These are phyloP conservation scores for Penicillium janthinellum DNA, from an alignment of 2,329 filamentous ascomycete genomes.

Conservation along the genomic window DNA sequence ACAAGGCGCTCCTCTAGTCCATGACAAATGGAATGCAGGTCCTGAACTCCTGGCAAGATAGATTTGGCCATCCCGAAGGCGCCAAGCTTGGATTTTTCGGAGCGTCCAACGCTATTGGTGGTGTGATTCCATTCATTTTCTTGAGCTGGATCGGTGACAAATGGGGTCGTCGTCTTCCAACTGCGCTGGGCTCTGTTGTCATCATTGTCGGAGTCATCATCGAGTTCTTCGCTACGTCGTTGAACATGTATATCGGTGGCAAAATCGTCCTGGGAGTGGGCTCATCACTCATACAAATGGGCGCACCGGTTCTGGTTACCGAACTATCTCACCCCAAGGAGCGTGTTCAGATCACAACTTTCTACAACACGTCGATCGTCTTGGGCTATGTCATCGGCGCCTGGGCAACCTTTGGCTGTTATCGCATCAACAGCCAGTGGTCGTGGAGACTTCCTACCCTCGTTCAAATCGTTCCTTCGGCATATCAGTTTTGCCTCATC, in stretches of 20 bases:
- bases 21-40: conserved; percentile 55
- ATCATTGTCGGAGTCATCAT: conserved; percentile 30
- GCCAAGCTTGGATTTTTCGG: conserved; percentile 29
- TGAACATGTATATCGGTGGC: conserved; percentile 30
- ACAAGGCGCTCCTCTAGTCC: conserved; percentile 23
- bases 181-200: conserved; percentile 41
- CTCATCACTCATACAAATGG: conserved; percentile 40
- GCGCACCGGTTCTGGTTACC: conserved; percentile 48
- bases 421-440: conserved; percentile 42
- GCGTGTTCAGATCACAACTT: conserved; percentile 43
- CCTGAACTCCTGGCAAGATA: conserved; percentile 46
- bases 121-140: conserved; percentile 27
- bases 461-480: conserved; percentile 53
- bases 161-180: conserved; percentile 25
- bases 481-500: conserved; percentile 45
- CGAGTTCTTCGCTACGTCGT: conserved; percentile 30
- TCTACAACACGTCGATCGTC: conserved; percentile 48
- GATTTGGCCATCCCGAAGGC: conserved; percentile 27
- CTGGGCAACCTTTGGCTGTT: conserved; percentile 42
- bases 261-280: conserved; percentile 30
- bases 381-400: conserved; percentile 44
- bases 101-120: conserved; percentile 26
- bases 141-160: conserved; percentile 25
- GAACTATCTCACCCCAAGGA: conserved; percentile 47
- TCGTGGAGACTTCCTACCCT: conserved; percentile 57